Evolutionary conservation across 768 basidiomycete genomes (phyloP), one percentile per base, ranked within the genome.

Genomic region (Russula foetens): DNA sequence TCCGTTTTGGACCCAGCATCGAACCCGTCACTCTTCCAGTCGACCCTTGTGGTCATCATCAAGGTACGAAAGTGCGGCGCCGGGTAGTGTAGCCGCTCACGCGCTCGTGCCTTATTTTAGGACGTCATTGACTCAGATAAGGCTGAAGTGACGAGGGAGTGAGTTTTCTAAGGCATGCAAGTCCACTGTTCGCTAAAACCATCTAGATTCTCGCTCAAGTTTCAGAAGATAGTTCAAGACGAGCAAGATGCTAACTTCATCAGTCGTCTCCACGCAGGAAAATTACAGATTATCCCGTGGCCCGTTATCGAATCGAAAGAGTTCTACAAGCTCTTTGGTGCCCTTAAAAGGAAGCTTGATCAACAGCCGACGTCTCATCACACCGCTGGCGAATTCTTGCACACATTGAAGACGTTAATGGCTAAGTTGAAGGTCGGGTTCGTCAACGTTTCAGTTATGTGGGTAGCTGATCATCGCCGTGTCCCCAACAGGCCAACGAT

Each of bases 181-280:
- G 2, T 29, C 28, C 17, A 12, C 31, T 28, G 7, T 46, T 48
- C 29, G 35, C 28, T 45, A 28, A 45, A 12, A 51, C 12, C 39
- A 29, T 24, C 7, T 39, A 85, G 83, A 59, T 84, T 84, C 64
- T 75, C 74, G 2, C 73, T 79, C 15, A 84, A 85, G 63, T 81
- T 85, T 65, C 73, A 84, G 71, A 76, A 78, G 69, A 85, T 85
- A 19, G 84, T 86, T 11, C 76, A 81, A 54, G 76, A 82, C 5
- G 83, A 86, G 60, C 83, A 84, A 67, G 83, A 77, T 39, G 73
- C 79, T 0, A 86, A 86, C 61, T 85, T 86, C 66, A 84, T 86
- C 56, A 79, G 81, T 26, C 78, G 76, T 1, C 75, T 85, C 6
- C 85, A 86, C 55, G 75, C 75, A 0, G 84, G 84, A 0, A 75